Conservation (phyloP, 352 stramenopile species). For the Phytophthora boehmeriae region DNA sequence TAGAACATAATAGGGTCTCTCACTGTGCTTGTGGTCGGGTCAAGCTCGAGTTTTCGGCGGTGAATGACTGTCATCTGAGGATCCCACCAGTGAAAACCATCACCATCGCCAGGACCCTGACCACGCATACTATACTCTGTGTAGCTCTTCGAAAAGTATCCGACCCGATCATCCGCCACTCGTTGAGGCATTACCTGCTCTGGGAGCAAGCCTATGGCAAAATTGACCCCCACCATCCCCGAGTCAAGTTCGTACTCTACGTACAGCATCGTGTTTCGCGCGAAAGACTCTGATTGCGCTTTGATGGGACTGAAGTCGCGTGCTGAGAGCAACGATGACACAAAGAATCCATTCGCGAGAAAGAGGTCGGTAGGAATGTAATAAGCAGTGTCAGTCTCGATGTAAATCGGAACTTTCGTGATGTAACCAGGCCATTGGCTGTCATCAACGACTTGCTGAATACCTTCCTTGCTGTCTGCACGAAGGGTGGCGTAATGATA, state of each 20-base stretch:
- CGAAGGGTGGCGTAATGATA: constrained; percentile 54
- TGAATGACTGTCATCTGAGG: constrained; percentile 71
- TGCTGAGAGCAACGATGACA: constrained; percentile 49
- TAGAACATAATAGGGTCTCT: constrained; percentile 76
- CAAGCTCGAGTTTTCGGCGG: constrained; percentile 60
- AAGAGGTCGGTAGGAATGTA: constrained; percentile 61
- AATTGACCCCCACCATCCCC: constrained; percentile 63
- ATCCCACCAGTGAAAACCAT: constrained; percentile 63
- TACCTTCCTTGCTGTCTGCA: constrained; percentile 43
- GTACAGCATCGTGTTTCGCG: constrained; percentile 71
- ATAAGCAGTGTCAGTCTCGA: constrained; percentile 62
- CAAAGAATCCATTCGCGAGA: constrained; percentile 78
- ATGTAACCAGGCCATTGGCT: constrained; percentile 73
- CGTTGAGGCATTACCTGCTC: constrained; percentile 58
- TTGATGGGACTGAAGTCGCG: constrained; percentile 26
- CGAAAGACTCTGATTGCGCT: constrained; percentile 57
- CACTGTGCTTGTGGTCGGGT: constrained; percentile 38
- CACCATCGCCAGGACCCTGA: constrained; percentile 26
- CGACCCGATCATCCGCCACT: constrained; percentile 76
- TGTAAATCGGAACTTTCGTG: constrained; percentile 56
- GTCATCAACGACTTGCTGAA: constrained; percentile 60
- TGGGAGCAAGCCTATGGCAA: constrained; percentile 75
- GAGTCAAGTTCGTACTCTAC: constrained; percentile 77
- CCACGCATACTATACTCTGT: constrained; percentile 56
- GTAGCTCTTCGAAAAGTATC: constrained; percentile 80